Evolutionary conservation across 202 grass and related monocot species (phyloP).

Genomic region (Musa balbisiana): DNA sequence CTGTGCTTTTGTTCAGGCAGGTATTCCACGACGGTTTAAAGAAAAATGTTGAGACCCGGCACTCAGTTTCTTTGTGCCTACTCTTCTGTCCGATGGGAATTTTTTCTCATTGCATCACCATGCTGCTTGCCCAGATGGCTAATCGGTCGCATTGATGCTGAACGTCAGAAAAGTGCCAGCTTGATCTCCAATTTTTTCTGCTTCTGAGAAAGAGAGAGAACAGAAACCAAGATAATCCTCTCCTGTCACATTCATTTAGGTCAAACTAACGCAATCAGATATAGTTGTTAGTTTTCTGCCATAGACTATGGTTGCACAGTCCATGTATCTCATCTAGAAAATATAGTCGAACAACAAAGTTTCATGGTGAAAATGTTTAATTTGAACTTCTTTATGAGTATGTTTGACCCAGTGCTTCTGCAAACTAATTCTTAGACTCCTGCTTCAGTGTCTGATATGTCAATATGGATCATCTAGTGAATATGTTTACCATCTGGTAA

Average conservation of each 20-base stretch:
- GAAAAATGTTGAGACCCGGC: constrained; percentile 77
- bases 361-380: not conserved
- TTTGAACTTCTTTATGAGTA: not conserved
- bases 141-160: constrained; percentile 37
- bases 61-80: constrained; percentile 83
- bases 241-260: not conserved
- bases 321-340: not conserved
- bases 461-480: not conserved
- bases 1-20: constrained; percentile 46
- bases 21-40: constrained; percentile 90
- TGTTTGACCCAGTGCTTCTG: not conserved
- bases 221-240: not conserved
- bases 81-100: constrained; percentile 91
- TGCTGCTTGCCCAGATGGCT: constrained; percentile 32
- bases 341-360: not conserved
- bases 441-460: not conserved
- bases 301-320: no score
- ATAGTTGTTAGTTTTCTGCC: no score
- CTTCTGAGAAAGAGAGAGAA: not conserved
- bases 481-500: no score
- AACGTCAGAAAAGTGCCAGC: not conserved
- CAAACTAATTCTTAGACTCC: not conserved
- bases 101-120: constrained; percentile 50
- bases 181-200: not conserved
- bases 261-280: no score